Evolutionary conservation across 805 yeast genomes (phyloP), one percentile per base, ranked within the genome.

Genomic region (Cephaloascus albidus): DNA sequence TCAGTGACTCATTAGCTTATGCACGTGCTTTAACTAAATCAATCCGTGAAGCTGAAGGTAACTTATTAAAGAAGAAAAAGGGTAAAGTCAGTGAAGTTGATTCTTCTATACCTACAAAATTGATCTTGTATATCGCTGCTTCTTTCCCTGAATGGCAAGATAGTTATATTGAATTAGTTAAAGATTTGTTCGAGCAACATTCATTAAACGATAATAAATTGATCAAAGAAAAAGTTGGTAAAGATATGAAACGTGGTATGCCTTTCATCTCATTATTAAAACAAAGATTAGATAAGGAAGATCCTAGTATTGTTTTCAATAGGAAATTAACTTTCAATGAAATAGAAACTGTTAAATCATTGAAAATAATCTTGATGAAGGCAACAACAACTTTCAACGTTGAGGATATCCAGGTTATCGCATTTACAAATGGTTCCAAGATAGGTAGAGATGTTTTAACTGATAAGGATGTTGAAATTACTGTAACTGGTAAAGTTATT

Each of bases 241-340:
- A 80, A 60, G 97, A 93, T 54, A 85, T 89, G 85, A 93, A 93
- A 75, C 82, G 94, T 52, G 97, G 96, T 43, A 93, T 93, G 97
- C 97, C 97, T 43, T 90, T 89, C 61, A 88, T 93, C 45, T 81
- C 90, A 47, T 68, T 77, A 50, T 69, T 93, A 60, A 89, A 93
- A 63, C 85, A 81, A 57, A 79, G 95, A 66, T 71, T 93, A 48
- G 63, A 70, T 32, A 63, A 62, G 38, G 94, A 85, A 55, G 62
- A 80, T 23, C 80, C 96, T 16, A 77, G 74, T 39, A 74, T 75
- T 38, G 96, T 93, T 19, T 87, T 93, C 72, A 81, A 88, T 72
- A 78, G 97, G 68, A 83, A 89, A 63, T 76, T 90, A 49, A 72
- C 81, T 27, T 93, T 87, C 61, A 72, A 80, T 60, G 98, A 93